Evolutionary conservation across 2,329 filamentous ascomycete genomes (phyloP), one percentile per base, ranked within the genome.

Genomic region (Fusarium sp.): DNA sequence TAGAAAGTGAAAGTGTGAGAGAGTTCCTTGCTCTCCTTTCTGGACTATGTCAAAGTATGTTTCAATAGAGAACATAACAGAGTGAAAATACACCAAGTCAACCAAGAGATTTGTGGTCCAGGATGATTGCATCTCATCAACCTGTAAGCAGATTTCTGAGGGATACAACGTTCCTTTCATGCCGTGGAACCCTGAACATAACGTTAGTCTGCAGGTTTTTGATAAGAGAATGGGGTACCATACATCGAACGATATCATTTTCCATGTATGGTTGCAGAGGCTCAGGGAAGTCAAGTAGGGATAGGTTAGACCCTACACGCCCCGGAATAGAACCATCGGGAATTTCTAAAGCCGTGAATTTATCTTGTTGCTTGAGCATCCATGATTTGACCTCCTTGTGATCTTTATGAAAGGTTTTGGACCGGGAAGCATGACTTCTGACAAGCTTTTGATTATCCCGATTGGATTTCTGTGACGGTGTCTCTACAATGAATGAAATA

Each of bases 281-380:
- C 14, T 73, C 70, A 2, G 71, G 68, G n/a, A 73, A 72, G n/a
- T 63, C 62, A 19, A 73, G 46, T 4, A 71, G 39, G 10, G 70
- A 71, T 2, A 73, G 17, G 9, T 71, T 62, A 1, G 65, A 53
- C 0, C 65, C 70, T 6, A 73, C 59, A 5, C 59, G 68, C 1
- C 24, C 17, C 5, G 70, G 71, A 8, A 57, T 63, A 6, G 54
- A 56, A 1, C 56, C 44, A 56, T 62, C 51, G 5, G 49, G 42
- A 6, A 62, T 42, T 9, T 52, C 21, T 0, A 65, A 2, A 1
- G 28, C n/a, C 11, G 39, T 9, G 28, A 5, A 7, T 6, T 31
- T 17, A 2, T 62, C 55, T 8, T 21, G 19, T 21, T 55, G 34
- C 11, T 65, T 52, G 6, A 62, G 1, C 6, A 72, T 72, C 69